A percentile compares a stretch with the other conserved stretches of the same genome.
Conservation (phyloP, 2,329 filamentous ascomycete species). For the Macroventuria anomochaeta region DNA sequence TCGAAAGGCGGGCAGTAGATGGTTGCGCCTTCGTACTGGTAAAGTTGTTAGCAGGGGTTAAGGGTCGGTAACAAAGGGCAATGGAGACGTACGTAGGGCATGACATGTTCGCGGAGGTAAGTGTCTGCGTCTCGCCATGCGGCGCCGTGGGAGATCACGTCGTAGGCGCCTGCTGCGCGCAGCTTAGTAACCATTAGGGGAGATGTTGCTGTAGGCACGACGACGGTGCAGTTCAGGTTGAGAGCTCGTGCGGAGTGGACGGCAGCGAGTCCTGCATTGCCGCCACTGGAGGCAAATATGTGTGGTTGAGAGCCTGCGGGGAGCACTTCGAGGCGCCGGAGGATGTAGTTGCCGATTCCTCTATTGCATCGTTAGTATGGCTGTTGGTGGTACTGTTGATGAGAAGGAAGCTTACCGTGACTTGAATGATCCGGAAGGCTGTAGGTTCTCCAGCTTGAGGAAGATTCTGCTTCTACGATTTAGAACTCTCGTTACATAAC, state of each 20-base stretch:
- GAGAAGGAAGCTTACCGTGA: constrained; percentile 55
- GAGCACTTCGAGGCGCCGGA: constrained; percentile 54
- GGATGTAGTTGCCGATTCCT: constrained; percentile 75
- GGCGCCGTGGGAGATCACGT: constrained; percentile 72
- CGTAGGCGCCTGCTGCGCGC: constrained; percentile 67
- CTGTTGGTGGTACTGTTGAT: neutral
- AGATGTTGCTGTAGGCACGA: constrained; percentile 71
- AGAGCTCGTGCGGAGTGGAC: constrained; percentile 73
- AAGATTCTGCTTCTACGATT: constrained; percentile 69
- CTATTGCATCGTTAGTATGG: constrained; percentile 24
- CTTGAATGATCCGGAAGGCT: constrained; percentile 87
- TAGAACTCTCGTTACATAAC: constrained; percentile 42
- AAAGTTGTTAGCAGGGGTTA: neutral
- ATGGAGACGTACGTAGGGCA: constrained; percentile 50
- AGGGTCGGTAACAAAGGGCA: neutral
- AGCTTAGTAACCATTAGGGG: constrained; percentile 76
- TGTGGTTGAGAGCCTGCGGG: constrained; percentile 53
- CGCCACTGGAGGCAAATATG: constrained; percentile 82
- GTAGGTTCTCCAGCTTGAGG: constrained; percentile 84
- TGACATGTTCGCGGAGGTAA: constrained; percentile 66
- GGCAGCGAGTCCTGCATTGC: constrained; percentile 84
- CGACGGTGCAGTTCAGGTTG: constrained; percentile 72
- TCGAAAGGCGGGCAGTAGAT: constrained; percentile 76
- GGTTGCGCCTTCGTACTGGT: constrained; percentile 44
- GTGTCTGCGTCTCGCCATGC: constrained; percentile 74